These are phyloP conservation scores for Metschnikowia henanensis DNA, from an alignment of 805 yeast species.

Conservation along the genomic window DNA sequence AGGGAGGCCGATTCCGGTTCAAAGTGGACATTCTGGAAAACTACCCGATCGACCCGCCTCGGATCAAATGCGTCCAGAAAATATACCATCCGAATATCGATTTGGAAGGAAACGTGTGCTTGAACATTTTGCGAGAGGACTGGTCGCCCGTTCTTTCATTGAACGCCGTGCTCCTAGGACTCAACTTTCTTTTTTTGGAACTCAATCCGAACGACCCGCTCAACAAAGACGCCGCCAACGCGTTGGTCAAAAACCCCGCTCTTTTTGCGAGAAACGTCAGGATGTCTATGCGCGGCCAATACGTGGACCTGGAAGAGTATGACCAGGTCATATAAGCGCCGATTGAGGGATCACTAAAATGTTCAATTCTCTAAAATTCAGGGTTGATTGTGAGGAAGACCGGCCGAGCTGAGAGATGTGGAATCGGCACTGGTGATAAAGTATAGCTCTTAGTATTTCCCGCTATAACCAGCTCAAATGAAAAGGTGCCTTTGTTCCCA, in stretches of 20 bases:
- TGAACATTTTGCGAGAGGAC: conserved; percentile 89
- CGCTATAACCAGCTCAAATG: too few relatives aligned
- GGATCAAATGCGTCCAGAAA: conserved; percentile 64
- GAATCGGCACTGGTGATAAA: too few relatives aligned
- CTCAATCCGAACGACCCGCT: conserved; percentile 93
- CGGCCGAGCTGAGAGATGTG: too few relatives aligned
- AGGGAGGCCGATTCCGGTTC: conserved; percentile 69
- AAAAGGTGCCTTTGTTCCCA: too few relatives aligned
- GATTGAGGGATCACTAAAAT: too few relatives aligned
- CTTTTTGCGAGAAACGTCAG: conserved; percentile 58
- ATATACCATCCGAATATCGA: conserved; percentile 96
- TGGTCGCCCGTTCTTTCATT: conserved; percentile 93
- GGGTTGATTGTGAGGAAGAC: too few relatives aligned
- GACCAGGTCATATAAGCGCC: conserved; percentile 57
- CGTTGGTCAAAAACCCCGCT: conserved; percentile 34
- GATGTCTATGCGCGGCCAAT: conserved; percentile 71
- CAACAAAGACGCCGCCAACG: conserved; percentile 84
- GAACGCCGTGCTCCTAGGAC: conserved; percentile 79
- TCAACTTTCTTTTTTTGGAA: conserved; percentile 81
- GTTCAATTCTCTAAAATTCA: too few relatives aligned
- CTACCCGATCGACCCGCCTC: conserved; percentile 94
- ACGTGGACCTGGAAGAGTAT: conserved; percentile 54
- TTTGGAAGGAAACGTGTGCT: conserved; percentile 84
- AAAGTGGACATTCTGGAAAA: conserved; percentile 62
- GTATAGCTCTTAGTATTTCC: too few relatives aligned